Base-by-base conservation (phyloP, 2,329 filamentous ascomycete genomes). In the Cercospora nicotianae region DNA sequence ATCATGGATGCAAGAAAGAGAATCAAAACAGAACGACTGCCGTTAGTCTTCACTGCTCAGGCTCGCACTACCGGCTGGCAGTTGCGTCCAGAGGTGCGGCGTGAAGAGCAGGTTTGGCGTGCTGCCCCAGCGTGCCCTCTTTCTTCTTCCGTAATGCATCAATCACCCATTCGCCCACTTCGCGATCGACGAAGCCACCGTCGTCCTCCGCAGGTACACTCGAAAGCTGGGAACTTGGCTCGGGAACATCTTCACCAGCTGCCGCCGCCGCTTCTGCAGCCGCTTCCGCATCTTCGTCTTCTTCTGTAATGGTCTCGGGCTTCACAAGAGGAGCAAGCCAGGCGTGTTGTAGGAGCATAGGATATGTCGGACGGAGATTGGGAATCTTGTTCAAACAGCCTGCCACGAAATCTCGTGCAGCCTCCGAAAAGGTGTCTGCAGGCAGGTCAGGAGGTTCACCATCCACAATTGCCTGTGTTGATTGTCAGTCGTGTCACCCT, bases 391-490 rank as follows among this genome's bases (percentile, higher is more conserved):
- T 93, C 58, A 99, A 85, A 78, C 95, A 98, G 55, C 90, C 90
- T 45, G 87, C 86, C 26, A 99, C 94, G 81, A 99, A 99, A 74
- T 94, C 91, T 65, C 89, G 90, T 2, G 94, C 93, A 5, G 87
- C 85, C 65, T 90, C 86, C 0, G 94, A 95, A 79, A 91, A 99
- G 28, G 87, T 89, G 65, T 91, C 87, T 5, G 85, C 83, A 0
- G 95, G 95, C 33, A 99, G 87, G 75, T 91, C 89, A 10, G 95
- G 95, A 13, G 95, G 93, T n/a, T 97, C 93, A 61, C 95, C 95
- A 78, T 98, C 93, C 39, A 99, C 95, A 77, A 99, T 99, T 65
- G 95, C 95, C 95, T 99, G 73, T 53, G 31, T 62, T 57, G 51
- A 62, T 68, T 76, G 72, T 76, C 66, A 64, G 62, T 64, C 48